Percentiles rank a stretch among this genome's conserved stretches.
These are phyloP conservation scores for Solanum pinnatisectum DNA, from an alignment of 257 asterid genomes.

Conservation along the genomic window DNA sequence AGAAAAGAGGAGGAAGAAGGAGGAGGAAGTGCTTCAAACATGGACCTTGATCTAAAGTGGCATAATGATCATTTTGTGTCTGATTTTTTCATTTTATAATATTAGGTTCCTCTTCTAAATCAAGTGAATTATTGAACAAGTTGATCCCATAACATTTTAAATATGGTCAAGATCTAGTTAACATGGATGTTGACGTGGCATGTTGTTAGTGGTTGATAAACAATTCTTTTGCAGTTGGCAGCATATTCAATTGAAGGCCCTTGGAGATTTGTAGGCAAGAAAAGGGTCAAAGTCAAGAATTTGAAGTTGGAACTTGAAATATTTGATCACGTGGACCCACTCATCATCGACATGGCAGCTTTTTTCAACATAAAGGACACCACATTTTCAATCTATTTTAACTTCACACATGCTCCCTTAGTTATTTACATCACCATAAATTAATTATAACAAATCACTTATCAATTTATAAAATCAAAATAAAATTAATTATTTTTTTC, in stretches of 20 bases:
- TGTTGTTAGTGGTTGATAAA: neutral
- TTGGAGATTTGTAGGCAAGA: neutral
- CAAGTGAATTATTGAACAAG: neutral
- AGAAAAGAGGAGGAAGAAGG: neutral
- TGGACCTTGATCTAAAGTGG: neutral
- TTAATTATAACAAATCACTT: no score
- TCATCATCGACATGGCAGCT: neutral
- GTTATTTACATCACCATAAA: no score
- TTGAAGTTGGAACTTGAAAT: neutral
- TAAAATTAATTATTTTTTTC: no score
- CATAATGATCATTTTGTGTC: neutral
- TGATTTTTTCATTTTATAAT: no score
- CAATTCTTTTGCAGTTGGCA: neutral
- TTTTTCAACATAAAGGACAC: neutral
- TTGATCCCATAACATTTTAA: neutral
- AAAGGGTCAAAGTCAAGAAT: neutral
- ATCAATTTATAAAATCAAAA: no score
- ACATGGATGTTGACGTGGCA: neutral
- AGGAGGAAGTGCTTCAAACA: neutral
- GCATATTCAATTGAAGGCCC: neutral
- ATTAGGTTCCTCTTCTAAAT: neutral
- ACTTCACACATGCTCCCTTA: neutral
- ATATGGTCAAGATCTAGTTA: neutral
- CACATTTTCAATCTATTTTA: neutral
- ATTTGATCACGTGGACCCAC: neutral